These are phyloP conservation scores for Metschnikowia kunwiensis DNA, from an alignment of 805 yeast genomes.

Conservation along the genomic window DNA sequence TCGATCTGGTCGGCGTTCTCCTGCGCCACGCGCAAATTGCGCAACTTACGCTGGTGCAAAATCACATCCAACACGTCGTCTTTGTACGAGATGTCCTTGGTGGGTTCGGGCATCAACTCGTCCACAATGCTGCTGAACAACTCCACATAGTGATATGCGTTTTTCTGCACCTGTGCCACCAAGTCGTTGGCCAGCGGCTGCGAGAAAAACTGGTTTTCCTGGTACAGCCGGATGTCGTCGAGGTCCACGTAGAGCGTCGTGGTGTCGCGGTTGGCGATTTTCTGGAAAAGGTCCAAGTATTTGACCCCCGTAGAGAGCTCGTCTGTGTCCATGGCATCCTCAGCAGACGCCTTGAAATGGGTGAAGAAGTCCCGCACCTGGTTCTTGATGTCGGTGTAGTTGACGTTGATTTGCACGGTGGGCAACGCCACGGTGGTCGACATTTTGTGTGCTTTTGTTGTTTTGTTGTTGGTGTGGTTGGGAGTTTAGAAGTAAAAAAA, in stretches of 20 bases:
- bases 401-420: conserved; percentile 65
- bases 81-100: conserved; percentile 69
- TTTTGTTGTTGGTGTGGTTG: neutral
- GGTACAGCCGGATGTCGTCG: conserved; percentile 77
- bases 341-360: conserved; percentile 52
- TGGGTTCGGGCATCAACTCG: conserved; percentile 82
- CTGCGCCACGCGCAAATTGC: conserved; percentile 70
- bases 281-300: conserved; percentile 70
- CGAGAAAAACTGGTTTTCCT: conserved; percentile 39
- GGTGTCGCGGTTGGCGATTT: conserved; percentile 78
- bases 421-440: conserved; percentile 46
- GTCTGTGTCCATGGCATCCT: conserved; percentile 11
- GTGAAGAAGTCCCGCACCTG: conserved; percentile 62
- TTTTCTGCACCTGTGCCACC: conserved; percentile 59
- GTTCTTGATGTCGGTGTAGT: conserved; percentile 62
- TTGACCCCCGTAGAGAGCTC: conserved; percentile 36
- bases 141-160: conserved; percentile 78
- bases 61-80: conserved; percentile 94
- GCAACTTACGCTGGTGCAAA: conserved; percentile 79
- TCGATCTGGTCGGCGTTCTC: conserved; percentile 62
- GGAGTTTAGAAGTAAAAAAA: conserved; percentile 1
- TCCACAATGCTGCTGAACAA: conserved; percentile 74
- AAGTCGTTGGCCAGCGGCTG: conserved; percentile 30
- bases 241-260: conserved; percentile 70
- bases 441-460: conserved; percentile 6